phyloP scores from a whole-genome alignment of 1,139 yeast species.

The Blastobotrys raffinosifermentans region DNA sequence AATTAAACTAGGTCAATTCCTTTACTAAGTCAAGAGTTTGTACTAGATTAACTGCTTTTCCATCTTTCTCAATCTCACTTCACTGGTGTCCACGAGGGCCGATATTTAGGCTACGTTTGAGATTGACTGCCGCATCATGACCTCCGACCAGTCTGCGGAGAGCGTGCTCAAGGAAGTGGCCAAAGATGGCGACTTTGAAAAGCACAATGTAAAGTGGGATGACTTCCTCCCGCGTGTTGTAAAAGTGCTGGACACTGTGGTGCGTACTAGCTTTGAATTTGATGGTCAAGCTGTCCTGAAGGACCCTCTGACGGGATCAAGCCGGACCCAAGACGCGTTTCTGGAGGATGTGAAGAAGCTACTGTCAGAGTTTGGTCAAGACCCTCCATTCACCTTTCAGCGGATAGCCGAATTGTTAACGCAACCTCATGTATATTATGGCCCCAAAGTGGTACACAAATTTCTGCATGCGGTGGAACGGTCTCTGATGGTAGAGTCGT shows the following conservation, averaged over 20 bases:
- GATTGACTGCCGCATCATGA: no score
- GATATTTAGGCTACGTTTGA: no score
- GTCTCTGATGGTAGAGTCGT: conserved; percentile 33
- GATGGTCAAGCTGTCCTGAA: conserved; percentile 3
- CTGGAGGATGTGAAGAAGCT: conserved; percentile 17
- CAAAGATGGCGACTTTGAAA: not conserved
- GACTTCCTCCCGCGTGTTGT: not conserved
- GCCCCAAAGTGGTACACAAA: conserved; percentile 33
- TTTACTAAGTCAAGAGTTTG: no score
- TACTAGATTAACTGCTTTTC: no score
- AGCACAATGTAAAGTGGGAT: not conserved
- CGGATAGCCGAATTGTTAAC: conserved; percentile 50
- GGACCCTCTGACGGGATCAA: conserved; percentile 24
- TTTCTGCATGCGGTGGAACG: conserved; percentile 36
- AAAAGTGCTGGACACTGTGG: not conserved
- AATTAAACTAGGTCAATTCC: no score
- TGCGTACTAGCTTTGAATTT: not conserved
- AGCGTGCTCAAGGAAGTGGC: not conserved
- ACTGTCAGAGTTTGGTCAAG: conserved; percentile 31
- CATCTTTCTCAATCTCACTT: no score
- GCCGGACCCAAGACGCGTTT: not conserved
- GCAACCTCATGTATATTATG: conserved; percentile 38
- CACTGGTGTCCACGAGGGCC: no score
- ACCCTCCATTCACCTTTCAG: conserved; percentile 56
- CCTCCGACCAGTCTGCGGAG: no score